Evolutionary conservation across 805 yeast genomes (phyloP).

Genomic region (Schizosaccharomyces pombe): DNA sequence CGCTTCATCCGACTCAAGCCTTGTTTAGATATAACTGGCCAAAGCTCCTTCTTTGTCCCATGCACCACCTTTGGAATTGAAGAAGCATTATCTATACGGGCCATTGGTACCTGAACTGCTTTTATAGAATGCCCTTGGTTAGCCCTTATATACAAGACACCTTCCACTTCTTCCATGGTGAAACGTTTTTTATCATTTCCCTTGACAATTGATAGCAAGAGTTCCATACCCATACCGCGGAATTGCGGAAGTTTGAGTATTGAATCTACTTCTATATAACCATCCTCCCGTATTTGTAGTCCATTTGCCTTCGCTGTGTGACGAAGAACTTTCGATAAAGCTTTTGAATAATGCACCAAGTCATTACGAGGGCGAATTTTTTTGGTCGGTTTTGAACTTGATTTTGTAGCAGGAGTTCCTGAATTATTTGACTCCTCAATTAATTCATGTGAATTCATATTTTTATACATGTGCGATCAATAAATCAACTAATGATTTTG

Average conservation of each 20-base stretch:
- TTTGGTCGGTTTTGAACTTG: too few species aligned
- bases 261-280: slow-evolving; percentile 20
- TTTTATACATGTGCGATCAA: too few species aligned
- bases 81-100: slow-evolving; percentile 16
- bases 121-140: slow-evolving; percentile 74
- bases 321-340: slow-evolving; percentile 54
- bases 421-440: too few species aligned
- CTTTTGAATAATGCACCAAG: slow-evolving; percentile 29
- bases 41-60: slow-evolving; percentile 40
- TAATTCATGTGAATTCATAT: too few species aligned
- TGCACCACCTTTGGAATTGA: slow-evolving; percentile 43
- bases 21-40: slow-evolving; percentile 28
- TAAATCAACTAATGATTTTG: too few species aligned
- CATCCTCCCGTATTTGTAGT: slow-evolving; percentile 38
- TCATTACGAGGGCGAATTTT: too few species aligned
- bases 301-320: slow-evolving; percentile 61
- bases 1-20: slow-evolving; percentile 50
- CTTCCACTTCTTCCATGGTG: slow-evolving; percentile 14
- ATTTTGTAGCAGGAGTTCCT: too few species aligned
- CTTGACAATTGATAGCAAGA: slow-evolving; percentile 35
- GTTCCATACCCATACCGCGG: slow-evolving; percentile 34
- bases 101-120: slow-evolving; percentile 21
- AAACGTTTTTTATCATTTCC: slow-evolving; percentile 53
- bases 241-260: slow-evolving; percentile 26
- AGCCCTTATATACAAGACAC: slow-evolving; percentile 36